A percentile compares a stretch with the other conserved stretches of the same genome.
Evolutionary conservation across 139 green algal species (phyloP).

Genomic region (Chlamydomonas urium): DNA sequence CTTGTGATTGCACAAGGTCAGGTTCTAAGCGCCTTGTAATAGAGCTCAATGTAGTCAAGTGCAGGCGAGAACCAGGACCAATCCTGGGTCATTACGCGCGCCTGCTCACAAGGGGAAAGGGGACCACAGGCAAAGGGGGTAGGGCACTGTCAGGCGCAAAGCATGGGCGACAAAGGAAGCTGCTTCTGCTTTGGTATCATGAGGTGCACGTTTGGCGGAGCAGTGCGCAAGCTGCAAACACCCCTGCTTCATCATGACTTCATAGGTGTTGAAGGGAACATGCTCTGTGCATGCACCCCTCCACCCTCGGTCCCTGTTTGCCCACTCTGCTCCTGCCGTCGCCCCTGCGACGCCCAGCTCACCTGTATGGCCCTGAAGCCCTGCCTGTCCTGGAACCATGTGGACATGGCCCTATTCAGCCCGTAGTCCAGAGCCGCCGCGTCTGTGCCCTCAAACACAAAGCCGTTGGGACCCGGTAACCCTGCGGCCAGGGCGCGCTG

Average conservation of each 20-base stretch:
- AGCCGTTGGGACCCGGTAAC: conserved; percentile 67
- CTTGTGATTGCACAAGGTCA: too few species aligned
- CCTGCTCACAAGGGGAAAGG: background rate
- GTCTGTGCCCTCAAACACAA: conserved; percentile 89
- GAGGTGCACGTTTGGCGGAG: too few species aligned
- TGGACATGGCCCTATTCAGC: conserved; percentile 64
- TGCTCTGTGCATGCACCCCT: too few species aligned
- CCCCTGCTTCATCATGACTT: background rate
- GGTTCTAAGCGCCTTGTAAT: conserved; percentile 61
- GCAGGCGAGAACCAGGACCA: conserved; percentile 92
- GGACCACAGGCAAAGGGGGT: too few species aligned
- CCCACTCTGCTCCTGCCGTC: too few species aligned
- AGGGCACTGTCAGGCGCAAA: too few species aligned
- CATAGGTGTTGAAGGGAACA: too few species aligned
- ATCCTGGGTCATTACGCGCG: conserved; percentile 68
- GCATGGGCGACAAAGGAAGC: too few species aligned
- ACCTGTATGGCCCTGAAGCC: conserved; percentile 6
- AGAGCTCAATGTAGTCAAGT: conserved; percentile 96
- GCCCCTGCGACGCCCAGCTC: background rate
- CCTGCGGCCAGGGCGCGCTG: conserved; percentile 42
- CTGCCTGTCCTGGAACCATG: conserved; percentile 29
- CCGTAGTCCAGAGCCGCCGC: conserved; percentile 83
- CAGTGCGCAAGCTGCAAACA: background rate
- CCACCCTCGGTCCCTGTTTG: too few species aligned
- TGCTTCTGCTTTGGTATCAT: too few species aligned